Base-by-base conservation (phyloP, 805 yeast genomes). In the Candida berthetii region DNA sequence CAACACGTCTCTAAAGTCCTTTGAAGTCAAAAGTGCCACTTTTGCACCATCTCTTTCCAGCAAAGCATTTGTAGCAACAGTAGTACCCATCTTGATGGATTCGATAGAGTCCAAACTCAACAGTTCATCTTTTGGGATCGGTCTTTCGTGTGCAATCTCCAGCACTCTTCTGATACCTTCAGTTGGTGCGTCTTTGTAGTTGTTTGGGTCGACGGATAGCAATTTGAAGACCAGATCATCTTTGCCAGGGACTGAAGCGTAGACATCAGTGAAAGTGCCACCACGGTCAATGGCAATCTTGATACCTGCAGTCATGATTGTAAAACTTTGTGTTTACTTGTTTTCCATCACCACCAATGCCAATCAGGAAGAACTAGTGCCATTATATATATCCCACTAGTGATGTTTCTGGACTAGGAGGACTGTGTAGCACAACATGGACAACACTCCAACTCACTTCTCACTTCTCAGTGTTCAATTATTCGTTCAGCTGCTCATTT, bases 21-120 rank as follows among this genome's bases (percentile, higher is more conserved):
- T 65, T 14, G 76, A 65, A 17, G 75, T 69, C 10, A 71, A 49
- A 33, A 70, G 51, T 5, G 68, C 64, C 22, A 68, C 71, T 36
- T 47, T 45, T 3, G 69, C 74, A 40, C 76, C 76, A 49, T 71
- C 68, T 42, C 75, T 54, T 48, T 71, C 76, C 42, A 71, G 58
- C 37, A 71, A 56, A 1, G 76, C 76, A 53, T 71, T 71, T 35
- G 76, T 71, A 9, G 76, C 76, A 7, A 69, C 73, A 1, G 74
- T 69, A 24, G 73, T 69, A 1, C 73, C 74, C 69, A 69, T 62
- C 25, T 71, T 50, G 28, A 69, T 66, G 31, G 61, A 54, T 15
- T 59, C 63, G 34, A 68, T 66, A 1, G 48, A 42, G 13, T 61
- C 61, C 16, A 65, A 44, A 15, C 53, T 52, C 41, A 68, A 49